Evolutionary conservation across 2,329 filamentous ascomycete species (phyloP).

Genomic region (Penicillium sp.): DNA sequence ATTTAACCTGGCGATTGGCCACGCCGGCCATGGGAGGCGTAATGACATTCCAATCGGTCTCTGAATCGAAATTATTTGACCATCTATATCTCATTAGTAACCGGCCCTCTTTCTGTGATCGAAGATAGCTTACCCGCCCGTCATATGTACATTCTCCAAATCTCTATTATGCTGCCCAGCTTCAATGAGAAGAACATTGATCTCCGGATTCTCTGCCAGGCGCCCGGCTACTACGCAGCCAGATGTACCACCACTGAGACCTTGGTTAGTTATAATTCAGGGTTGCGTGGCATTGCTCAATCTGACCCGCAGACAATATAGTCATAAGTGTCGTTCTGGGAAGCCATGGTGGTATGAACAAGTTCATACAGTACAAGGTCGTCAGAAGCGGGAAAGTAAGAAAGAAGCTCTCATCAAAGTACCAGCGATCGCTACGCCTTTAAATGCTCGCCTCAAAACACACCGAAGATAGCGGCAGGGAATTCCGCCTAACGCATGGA

Average conservation of each 20-base stretch:
- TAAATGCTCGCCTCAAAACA: not conserved
- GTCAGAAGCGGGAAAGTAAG: not conserved
- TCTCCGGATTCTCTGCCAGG: constrained; percentile 50
- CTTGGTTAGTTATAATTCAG: not conserved
- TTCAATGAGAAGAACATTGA: constrained; percentile 52
- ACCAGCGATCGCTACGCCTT: not conserved
- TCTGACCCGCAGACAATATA: constrained; percentile 39
- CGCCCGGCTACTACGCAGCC: constrained; percentile 56
- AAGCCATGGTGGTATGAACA: constrained; percentile 17
- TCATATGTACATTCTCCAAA: constrained; percentile 53
- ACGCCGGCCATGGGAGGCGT: constrained; percentile 46
- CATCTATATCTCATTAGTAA: constrained; percentile 47
- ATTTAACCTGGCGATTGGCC: constrained; percentile 46
- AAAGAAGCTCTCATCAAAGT: not conserved
- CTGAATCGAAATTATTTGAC: constrained; percentile 48
- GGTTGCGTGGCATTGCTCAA: not conserved
- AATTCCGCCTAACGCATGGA: constrained; percentile 1
- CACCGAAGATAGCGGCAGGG: not conserved
- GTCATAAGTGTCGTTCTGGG: constrained; percentile 24
- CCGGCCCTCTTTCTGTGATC: constrained; percentile 42
- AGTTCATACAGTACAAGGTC: not conserved
- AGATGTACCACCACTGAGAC: constrained; percentile 50
- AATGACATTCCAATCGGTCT: constrained; percentile 52
- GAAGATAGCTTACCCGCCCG: constrained; percentile 39
- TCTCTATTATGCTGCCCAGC: constrained; percentile 52